Base-by-base conservation (phyloP, 495 filamentous ascomycete species). In the Acidomyces sp. region DNA sequence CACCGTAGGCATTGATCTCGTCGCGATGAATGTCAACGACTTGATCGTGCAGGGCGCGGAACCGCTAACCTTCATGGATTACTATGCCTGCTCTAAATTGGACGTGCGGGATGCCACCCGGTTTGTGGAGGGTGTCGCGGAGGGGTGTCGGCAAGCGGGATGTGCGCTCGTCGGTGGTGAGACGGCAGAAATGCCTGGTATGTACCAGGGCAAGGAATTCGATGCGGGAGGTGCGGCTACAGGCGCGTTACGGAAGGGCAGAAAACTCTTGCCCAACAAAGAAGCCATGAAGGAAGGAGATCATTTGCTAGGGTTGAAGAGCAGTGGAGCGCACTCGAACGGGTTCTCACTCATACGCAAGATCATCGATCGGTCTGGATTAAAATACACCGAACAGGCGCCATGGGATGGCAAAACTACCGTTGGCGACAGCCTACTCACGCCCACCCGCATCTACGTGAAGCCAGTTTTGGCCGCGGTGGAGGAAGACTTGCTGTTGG, bases 1-100 rank as follows among this genome's bases (percentile, higher is more conserved):
- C 60, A 93, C 85, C 4, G 85, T 96, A 10, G 88, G 61, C 47
- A 84, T 96, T 52, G 90, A 97, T 58, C 72, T 97, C 10, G 92
- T 96, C 2, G 90, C 90, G 47, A 96, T 96, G 92, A 93, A 92
- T 59, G 90, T 94, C 55, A 96, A 97, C 61, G 90, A 96, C 61
- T 70, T 96, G 0, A 77, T 96, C 31, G 90, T 94, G 11, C 86
- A 95, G 61, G 90, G 90, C 36, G 90, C 90, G 1, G 80, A 88
- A 56, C 83, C 90, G 7, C 68, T 94, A 54, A 85, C 85, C 66
- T 95, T 97, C 72, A 75, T 94, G 35, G 90, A 96, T 67, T 93
- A 85, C 70, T 94, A 86, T 68, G 86, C 83, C 32, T 93, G 84
- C 65, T 78, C 78, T 55, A 78, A 78, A 56, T 74, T 96, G 17